These are phyloP conservation scores for Microstroma glucosiphilum DNA, from an alignment of 1,284 basidiomycete species.

Conservation along the genomic window DNA sequence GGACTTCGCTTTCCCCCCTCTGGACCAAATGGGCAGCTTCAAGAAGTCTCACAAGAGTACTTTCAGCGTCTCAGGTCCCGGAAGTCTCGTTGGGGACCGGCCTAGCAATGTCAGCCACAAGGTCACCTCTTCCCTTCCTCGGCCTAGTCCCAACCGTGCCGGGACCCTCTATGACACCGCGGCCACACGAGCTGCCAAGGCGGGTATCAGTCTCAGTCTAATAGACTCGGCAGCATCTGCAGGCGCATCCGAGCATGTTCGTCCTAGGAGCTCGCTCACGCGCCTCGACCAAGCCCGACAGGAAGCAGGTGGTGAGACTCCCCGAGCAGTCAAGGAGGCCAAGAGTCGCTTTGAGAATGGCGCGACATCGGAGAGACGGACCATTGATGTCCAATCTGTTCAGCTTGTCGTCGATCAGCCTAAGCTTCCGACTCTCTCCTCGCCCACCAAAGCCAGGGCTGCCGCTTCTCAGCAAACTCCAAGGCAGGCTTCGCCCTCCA, in stretches of 20 bases:
- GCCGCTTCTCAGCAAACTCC: neutral
- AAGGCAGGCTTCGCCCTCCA: neutral
- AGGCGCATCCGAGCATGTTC: neutral
- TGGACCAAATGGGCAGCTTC: neutral
- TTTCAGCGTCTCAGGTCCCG: neutral
- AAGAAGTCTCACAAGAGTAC: neutral
- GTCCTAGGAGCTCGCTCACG: neutral
- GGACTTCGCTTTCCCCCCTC: neutral
- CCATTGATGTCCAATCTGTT: neutral
- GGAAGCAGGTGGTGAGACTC: neutral
- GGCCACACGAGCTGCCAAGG: conserved; percentile 5
- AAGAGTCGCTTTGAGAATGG: neutral
- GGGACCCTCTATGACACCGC: conserved; percentile 4
- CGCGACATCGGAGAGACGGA: no score
- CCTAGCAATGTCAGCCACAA: neutral
- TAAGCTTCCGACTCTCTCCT: neutral
- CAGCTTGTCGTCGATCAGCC: neutral
- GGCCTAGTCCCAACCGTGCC: neutral
- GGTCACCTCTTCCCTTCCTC: conserved; percentile 4
- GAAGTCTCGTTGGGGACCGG: neutral
- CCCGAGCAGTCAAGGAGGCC: conserved; percentile 2
- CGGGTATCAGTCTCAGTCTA: neutral
- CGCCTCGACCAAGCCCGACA: neutral
- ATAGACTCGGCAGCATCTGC: neutral
- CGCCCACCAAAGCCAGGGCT: neutral